Evolutionary conservation across 129 eudicot genomes (phyloP), one percentile per base, ranked within the genome.

Genomic region (Logfia minima): DNA sequence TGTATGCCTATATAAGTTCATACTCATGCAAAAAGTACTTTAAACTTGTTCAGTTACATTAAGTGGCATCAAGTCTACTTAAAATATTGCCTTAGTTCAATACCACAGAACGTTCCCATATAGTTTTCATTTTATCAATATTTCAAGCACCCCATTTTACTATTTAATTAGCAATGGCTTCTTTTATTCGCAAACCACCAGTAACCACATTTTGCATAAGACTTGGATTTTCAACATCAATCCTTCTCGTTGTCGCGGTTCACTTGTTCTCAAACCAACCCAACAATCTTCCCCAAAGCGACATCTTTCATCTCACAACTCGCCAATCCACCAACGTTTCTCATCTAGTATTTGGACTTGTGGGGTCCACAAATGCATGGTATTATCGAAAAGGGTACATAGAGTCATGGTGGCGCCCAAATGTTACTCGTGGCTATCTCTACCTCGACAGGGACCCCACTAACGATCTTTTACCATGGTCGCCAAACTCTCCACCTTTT

Each of bases 291-390:
- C 17, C n/a, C 6, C 55, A 59, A 59, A 58, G 32, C 2, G 56
- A 74, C 8, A 28, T 22, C 68, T 19, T 74, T 62, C 78, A 39
- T 13, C 26, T 75, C 70, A 24, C 70, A 61, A 61, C 41, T 19
- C 58, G 16, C 31, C 22, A 65, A 16, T 16, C 74, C 16, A 88
- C 92, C 17, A 79, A 86, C 79, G 53, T 84, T 3, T 78, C 70
- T 81, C 87, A 88, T 67, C 69, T 88, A 4, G 79, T 84, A 9
- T 86, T 88, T 16, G 93, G 90, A n/a, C 80, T 88, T 10, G 68
- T 84, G 8, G 89, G 90, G n/a, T 81, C 90, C 2, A 80, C 51
- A 8, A 43, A 79, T 24, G 77, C 86, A 26, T 86, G 83, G 88
- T 72, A 32, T 14, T 68, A 68, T 2, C 58, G 90, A 24, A 81